Conservation (phyloP, 2,329 filamentous ascomycete species). For the Trichophyton mentagrophytes region DNA sequence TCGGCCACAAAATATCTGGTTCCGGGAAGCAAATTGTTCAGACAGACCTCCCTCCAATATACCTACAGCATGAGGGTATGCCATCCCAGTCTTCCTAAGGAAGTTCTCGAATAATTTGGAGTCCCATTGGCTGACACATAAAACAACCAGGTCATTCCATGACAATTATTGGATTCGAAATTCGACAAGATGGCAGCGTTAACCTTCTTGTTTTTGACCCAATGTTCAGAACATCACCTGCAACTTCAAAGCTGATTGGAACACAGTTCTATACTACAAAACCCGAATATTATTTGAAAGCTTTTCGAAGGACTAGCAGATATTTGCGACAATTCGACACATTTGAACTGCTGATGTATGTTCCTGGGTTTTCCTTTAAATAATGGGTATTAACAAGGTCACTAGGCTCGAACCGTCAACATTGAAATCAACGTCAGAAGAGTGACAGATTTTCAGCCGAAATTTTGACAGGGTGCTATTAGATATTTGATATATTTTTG, state of each 20-base stretch:
- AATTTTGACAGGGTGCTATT: no score
- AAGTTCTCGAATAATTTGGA: neutral
- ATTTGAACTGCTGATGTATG: slow-evolving; percentile 66
- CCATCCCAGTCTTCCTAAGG: neutral
- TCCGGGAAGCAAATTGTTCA: slow-evolving; percentile 49
- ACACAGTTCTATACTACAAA: slow-evolving; percentile 27
- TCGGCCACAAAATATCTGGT: slow-evolving; percentile 37
- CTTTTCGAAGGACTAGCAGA: slow-evolving; percentile 57
- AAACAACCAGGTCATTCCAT: slow-evolving; percentile 59
- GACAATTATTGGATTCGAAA: slow-evolving; percentile 78
- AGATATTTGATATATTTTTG: no score
- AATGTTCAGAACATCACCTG: slow-evolving; percentile 57
- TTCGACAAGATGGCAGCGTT: slow-evolving; percentile 46
- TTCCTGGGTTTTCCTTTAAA: neutral
- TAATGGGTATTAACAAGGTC: neutral
- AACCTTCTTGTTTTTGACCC: slow-evolving; percentile 83
- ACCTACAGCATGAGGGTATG: slow-evolving; percentile 69
- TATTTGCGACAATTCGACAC: slow-evolving; percentile 59
- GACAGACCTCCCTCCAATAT: slow-evolving; percentile 69
- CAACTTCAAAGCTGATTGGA: slow-evolving; percentile 48
- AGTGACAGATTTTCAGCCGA: no score
- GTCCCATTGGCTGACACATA: neutral
- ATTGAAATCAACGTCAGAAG: neutral
- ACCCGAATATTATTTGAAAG: slow-evolving; percentile 48
- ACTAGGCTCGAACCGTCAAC: neutral